Base-by-base conservation (phyloP, 2,329 filamentous ascomycete species). In the Macrophomina tecta region DNA sequence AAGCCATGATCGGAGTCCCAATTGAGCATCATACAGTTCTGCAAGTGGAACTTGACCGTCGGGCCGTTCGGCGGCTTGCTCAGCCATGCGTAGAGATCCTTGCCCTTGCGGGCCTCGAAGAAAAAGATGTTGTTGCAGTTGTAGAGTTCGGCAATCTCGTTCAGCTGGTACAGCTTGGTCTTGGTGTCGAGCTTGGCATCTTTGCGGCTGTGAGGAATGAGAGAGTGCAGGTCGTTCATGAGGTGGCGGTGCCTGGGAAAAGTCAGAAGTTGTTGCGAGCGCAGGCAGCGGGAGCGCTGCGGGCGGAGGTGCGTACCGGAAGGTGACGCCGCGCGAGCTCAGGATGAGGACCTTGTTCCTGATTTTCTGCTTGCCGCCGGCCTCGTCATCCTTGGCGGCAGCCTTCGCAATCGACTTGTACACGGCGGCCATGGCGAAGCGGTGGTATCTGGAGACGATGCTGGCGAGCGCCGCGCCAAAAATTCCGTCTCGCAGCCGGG, bases 141-240 rank as follows among this genome's bases (percentile, higher is more conserved):
- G 84, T 96, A 95, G 36, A 97, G 85, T 75, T 90, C 88, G 42
- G 78, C 78, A 51, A 80, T 73, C 68, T 80, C 78, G 67, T 80
- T 80, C 46, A 80, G 71, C 70, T 80, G 76, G 68, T 79, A 78
- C 28, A 93, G 86, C 83, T 95, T 93, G 45, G 92, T 94, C 82
- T 98, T 98, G 64, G 93, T 95, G 79, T 99, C 95, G 71, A 97
- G 92, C 81, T 99, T 99, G 73, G 91, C 93, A 78, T 99, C 95
- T 82, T 97, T 97, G 76, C 93, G 89, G 71, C 90, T 90, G 79
- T 99, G 95, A 2, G 95, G 95, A 71, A 99, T 89, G 80, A 99
- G 89, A 36, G 91, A 86, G 67, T 93, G 89, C 56, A 99, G 85
- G 76, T 99, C 95, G 75, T 94, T 92, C 69, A 99, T 86, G 51